Percentiles rank a stretch among this genome's conserved stretches.
phyloP scores from a whole-genome alignment of 2,329 filamentous ascomycete species.

The Ophiostoma tasmaniense region DNA sequence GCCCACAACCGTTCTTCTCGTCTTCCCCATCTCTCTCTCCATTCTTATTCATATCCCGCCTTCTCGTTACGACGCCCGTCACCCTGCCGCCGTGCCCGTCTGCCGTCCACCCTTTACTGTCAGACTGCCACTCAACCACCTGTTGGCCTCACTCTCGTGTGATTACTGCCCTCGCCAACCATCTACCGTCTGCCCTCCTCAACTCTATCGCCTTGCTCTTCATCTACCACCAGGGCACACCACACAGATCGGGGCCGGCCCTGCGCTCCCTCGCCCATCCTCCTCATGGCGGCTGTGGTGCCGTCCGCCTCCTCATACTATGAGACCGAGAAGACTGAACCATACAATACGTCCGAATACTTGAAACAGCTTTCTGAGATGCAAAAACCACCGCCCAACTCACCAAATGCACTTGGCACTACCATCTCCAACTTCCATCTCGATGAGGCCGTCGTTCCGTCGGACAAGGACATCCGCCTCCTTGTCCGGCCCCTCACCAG shows the following conservation, averaged over 20 bases:
- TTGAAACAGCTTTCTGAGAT: conserved; percentile 32
- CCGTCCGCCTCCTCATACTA: conserved; percentile 20
- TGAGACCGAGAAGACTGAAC: conserved; percentile 47
- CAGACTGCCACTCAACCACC: not conserved
- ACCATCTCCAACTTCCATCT: conserved; percentile 39
- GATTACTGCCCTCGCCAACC: not conserved
- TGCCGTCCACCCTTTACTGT: not conserved
- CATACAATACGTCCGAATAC: conserved; percentile 49
- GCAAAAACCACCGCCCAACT: conserved; percentile 21
- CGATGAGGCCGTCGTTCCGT: conserved; percentile 39
- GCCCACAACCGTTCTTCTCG: not conserved
- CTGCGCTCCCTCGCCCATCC: not conserved
- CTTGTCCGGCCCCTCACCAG: conserved; percentile 46
- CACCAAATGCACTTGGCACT: not conserved
- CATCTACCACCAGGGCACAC: not conserved
- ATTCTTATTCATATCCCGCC: not conserved
- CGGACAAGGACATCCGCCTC: conserved; percentile 47
- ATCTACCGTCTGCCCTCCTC: not conserved
- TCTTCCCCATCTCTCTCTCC: not conserved
- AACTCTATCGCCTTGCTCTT: not conserved
- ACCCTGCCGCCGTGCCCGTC: not conserved
- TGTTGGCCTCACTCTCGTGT: not conserved
- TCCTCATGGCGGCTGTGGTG: conserved; percentile 11
- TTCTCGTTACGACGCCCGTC: not conserved
- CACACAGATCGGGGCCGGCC: not conserved